These are phyloP conservation scores for Gossypium schwendimanii DNA, from an alignment of 441 rosid species.

Conservation along the genomic window DNA sequence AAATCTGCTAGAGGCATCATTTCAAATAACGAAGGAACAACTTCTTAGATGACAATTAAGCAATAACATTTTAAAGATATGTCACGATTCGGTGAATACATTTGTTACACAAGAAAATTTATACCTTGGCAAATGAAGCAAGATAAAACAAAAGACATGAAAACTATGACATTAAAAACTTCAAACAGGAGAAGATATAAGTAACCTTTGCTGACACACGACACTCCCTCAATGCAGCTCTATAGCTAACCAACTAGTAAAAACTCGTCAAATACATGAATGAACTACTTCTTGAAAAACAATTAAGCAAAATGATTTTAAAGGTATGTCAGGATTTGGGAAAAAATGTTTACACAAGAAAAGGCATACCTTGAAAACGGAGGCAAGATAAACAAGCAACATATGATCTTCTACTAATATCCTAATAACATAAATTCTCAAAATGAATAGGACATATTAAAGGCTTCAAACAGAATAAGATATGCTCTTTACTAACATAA, in stretches of 20 bases:
- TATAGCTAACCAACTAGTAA: not conserved
- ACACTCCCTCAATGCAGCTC: not conserved
- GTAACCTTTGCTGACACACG: not conserved
- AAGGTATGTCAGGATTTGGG: not conserved
- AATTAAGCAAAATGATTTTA: not conserved
- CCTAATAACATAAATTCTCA: not conserved
- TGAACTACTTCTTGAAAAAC: not conserved
- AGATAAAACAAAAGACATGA: not conserved
- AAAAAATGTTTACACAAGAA: not conserved
- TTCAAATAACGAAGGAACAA: conserved; percentile 13
- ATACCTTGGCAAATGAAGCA: not conserved
- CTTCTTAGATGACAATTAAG: not conserved
- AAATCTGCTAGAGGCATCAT: conserved; percentile 35
- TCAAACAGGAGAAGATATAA: not conserved
- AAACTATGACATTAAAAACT: not conserved
- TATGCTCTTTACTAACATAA: not conserved
- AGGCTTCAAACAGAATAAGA: not conserved
- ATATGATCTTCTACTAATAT: not conserved
- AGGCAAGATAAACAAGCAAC: not conserved
- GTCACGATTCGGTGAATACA: not conserved
- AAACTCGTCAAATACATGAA: conserved; percentile 10
- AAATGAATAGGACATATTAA: not conserved
- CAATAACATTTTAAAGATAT: not conserved
- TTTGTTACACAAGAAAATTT: not conserved
- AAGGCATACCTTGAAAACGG: not conserved